Evolutionary conservation across 176 grass and related monocot species (phyloP), one percentile per base, ranked within the genome.

Genomic region (Guadua angustifolia): DNA sequence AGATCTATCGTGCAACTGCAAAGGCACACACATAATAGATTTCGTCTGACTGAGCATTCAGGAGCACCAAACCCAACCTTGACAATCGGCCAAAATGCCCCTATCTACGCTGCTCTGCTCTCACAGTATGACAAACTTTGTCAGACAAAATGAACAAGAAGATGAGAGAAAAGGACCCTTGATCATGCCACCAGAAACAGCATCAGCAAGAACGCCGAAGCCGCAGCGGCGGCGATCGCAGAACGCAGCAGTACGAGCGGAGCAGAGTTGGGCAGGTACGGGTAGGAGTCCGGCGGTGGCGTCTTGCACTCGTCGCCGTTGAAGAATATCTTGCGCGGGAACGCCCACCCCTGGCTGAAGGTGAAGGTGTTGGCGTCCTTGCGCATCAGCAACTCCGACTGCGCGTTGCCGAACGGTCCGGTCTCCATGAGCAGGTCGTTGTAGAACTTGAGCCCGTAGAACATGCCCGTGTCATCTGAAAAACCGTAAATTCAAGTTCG

Each of bases 401-500:
- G 91, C 50, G 90, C 91, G 57, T 94, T 98, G 26, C 96, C 91
- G 49, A 89, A 88, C 0, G 96, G 87, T 0, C 96, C 91, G 4
- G 93, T 91, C 87, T 98, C 91, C 96, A 98, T 95, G 51, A 98
- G 89, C 51, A 98, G 67, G 73, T 95, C 96, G 53, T 98, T 98
- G 91, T 92, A 94, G 59, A 81, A 81, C 89, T 98, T 98, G 74
- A 93, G 68, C 12, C 91, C 96, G 57, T 95, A 98, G 84, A 98
- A 95, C 96, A 98, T 98, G 33, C 85, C 96, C 0, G 91, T 93
- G 81, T 94, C 95, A 29, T 94, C 91, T 97, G 83, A 33, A 5
- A 73, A 26, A 3, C 13, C 6, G 4, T 26, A 50, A 16, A 70
- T 60, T 25, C 21, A 50, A 60, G 35, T 79, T 77, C 15, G 45